phyloP scores from a whole-genome alignment of 2,329 filamentous ascomycete genomes.

The Thielaviopsis euricoi region DNA sequence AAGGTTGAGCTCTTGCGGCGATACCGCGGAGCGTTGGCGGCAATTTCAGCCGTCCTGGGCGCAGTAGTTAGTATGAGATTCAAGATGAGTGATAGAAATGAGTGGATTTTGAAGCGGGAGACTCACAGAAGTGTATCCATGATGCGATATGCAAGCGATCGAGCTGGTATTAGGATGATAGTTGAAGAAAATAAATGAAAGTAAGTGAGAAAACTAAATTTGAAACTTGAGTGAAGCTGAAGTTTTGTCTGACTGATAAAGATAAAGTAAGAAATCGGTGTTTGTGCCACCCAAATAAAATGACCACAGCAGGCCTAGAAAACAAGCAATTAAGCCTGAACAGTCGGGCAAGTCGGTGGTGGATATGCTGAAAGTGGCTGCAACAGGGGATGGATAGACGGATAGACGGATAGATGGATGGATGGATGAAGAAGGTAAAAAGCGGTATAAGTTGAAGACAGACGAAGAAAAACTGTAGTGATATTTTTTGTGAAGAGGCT shows the following conservation, averaged over 20 bases:
- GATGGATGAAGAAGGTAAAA: neutral
- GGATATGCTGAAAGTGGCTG: neutral
- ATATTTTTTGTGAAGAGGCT: neutral
- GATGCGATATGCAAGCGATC: neutral
- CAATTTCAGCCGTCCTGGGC: slow-evolving; percentile 70
- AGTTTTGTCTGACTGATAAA: neutral
- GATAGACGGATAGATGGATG: too few relatives aligned
- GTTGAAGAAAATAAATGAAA: neutral
- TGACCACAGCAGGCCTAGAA: neutral
- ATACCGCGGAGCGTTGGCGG: slow-evolving; percentile 77
- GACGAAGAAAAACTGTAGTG: neutral
- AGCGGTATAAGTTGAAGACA: neutral
- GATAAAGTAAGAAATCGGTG: neutral
- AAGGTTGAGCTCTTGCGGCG: slow-evolving; percentile 88
- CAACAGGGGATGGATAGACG: too few relatives aligned
- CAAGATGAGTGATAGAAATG: neutral
- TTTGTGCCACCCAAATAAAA: neutral
- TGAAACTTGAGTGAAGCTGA: neutral
- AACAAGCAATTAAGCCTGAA: neutral
- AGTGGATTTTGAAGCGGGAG: neutral
- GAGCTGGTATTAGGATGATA: neutral
- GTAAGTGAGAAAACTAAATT: neutral
- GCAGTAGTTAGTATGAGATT: slow-evolving; percentile 12
- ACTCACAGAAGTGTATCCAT: slow-evolving; percentile 15
- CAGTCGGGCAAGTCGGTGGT: neutral